Percentiles rank a stretch among this genome's conserved stretches.
Evolutionary conservation across 148 eudicot genomes (phyloP).

Genomic region (Rhododendron molle): DNA sequence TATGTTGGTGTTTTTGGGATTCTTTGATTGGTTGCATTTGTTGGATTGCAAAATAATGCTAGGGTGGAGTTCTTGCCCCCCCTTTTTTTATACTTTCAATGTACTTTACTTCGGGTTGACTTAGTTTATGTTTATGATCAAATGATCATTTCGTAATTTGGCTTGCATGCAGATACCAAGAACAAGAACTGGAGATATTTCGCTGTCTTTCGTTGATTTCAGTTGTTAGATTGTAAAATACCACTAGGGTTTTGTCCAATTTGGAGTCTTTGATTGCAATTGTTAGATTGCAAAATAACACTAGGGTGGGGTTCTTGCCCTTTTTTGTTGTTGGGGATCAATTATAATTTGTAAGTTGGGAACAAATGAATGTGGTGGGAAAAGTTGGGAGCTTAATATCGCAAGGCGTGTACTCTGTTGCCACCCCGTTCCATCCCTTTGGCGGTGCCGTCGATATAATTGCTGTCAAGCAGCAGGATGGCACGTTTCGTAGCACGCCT

Average conservation of each 20-base stretch:
- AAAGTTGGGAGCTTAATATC: conserved; percentile 74
- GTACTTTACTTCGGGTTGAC: background rate
- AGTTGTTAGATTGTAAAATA: background rate
- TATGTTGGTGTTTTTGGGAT: background rate
- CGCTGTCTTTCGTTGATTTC: conserved; percentile 7
- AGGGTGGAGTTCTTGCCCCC: conserved; percentile 9
- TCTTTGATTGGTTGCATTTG: background rate
- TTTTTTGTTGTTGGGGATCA: conserved; percentile 14
- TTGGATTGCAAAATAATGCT: background rate
- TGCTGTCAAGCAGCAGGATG: conserved; percentile 92
- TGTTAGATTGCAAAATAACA: background rate
- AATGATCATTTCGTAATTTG: conserved; percentile 7
- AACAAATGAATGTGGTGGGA: conserved; percentile 84
- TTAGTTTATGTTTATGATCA: background rate
- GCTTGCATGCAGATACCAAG: conserved; percentile 30
- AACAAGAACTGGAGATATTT: conserved; percentile 1
- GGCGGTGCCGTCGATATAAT: conserved; percentile 98
- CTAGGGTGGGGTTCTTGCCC: conserved; percentile 11
- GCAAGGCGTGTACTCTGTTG: conserved; percentile 91
- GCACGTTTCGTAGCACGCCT: conserved; percentile 79
- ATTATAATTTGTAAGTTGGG: conserved; percentile 12
- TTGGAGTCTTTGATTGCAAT: background rate
- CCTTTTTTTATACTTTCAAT: background rate
- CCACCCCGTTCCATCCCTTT: conserved; percentile 97
- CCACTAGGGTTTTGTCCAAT: background rate